Base-by-base conservation (phyloP, 106 monocot species). In the Phalaenopsis aphrodite region DNA sequence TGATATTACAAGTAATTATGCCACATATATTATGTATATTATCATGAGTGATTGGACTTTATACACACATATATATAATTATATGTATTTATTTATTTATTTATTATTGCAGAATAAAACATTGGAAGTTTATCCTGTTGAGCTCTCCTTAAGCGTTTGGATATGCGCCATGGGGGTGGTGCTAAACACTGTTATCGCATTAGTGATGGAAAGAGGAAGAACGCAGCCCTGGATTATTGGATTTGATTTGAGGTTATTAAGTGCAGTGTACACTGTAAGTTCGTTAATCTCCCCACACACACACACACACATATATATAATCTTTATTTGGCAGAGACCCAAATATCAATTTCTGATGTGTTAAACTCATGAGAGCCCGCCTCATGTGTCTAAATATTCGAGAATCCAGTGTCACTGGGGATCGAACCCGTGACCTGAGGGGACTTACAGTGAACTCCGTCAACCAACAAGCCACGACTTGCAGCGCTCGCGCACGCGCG, bases 1-100 rank as follows among this genome's bases (percentile, higher is more conserved):
- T 74, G 43, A 74, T 74, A 17, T 17, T 74, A 2, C 74, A 74
- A 74, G 74, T 74, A 74, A 71, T 38, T 14, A 38, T 56, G 56
- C 1, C 2, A 11, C 56, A 10, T 17, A 56, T 56, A 30, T 30
- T 30, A 30, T 56, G 10, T 3, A 45, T 56, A 56, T 2, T 10
- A 56, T 56, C 56, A 56, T 56, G 56, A 56, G 30, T 30, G 30
- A 30, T 30, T 30, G 30, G 30, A 30, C 30, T 30, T 30, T 30
- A 14, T 17, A 17, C 8, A 10, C 1, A 56, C 4, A 14, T 56
- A 14, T 56, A 14, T 56, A 71, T 39, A 12, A 30, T 30, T 37
- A 6, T 67, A 67, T 30, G 1, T 30, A 4, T 67, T 4, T 37
- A 36, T 30, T 14, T 38, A 36, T 24, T 39, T 71, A 2, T 71